Base-by-base conservation (phyloP, 495 filamentous ascomycete genomes). In the Talaromyces proteolyticus region DNA sequence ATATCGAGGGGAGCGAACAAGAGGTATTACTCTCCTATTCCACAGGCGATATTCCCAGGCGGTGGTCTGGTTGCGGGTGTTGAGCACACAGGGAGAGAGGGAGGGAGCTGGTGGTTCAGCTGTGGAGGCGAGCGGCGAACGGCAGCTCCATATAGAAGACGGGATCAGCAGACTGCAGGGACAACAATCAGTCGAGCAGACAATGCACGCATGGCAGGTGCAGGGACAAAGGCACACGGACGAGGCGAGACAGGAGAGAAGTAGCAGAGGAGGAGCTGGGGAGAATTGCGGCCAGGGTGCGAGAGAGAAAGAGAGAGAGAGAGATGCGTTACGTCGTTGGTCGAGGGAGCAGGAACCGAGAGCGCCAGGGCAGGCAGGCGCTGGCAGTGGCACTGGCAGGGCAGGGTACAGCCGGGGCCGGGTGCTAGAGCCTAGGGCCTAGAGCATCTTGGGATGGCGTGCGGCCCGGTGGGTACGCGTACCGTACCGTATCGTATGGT, bases 131-230 rank as follows among this genome's bases (percentile, higher is more conserved):
- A 56, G 48, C 47, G 51, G 60, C 49, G 63, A 55, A 61, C 47
- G 51, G 63, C 62, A 61, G 65, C 63, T 64, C 66, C 70, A 72
- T 74, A 66, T 59, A 67, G 57, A 59, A 57, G 49, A 52, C 37
- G 41, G 51, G 20, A n/a, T n/a, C n/a, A n/a, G n/a, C n/a, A n/a
- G 17, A 55, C 43, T 38, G 50, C 40, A 54, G 53, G 40, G 49
- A 56, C 58, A 62, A 62, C 53, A 59, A 48, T 53, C 42, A 48
- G 17, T 26, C 23, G 47, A 38, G 47, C 50, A 44, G 44, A 50
- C 58, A 41, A 54, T 52, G 60, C n/a, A 56, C 53, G 54, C 58
- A 63, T 60, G 54, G 53, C 61, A 61, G 41, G 43, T 52, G 26
- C 49, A 51, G 40, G 37, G 19, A 49, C 36, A 49, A 38, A 49